These are phyloP conservation scores for Aspergillaceae sp. DNA, from an alignment of 2,329 filamentous ascomycete genomes.

Conservation along the genomic window DNA sequence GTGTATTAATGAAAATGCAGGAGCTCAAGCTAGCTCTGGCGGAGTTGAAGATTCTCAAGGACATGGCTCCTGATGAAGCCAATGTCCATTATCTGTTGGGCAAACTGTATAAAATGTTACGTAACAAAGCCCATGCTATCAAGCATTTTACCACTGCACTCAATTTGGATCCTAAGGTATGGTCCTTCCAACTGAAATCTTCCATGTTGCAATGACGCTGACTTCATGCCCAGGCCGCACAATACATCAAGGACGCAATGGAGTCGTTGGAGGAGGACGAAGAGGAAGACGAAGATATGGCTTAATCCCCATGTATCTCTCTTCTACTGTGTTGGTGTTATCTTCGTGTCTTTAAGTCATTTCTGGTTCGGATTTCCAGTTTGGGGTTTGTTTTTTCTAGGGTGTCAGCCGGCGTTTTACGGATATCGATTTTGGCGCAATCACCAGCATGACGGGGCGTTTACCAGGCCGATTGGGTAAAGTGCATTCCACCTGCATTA, in stretches of 20 bases:
- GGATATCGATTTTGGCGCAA: conserved; percentile 7
- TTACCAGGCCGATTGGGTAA: conserved; percentile 18
- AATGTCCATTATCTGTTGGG: conserved; percentile 94
- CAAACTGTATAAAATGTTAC: conserved; percentile 49
- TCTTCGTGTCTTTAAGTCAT: conserved; percentile 1
- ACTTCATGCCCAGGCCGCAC: conserved; percentile 57
- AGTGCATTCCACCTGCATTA: conserved; percentile 19
- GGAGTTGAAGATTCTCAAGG: conserved; percentile 81
- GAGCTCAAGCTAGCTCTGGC: conserved; percentile 61
- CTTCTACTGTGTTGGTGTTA: background rate
- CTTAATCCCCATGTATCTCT: conserved; percentile 18
- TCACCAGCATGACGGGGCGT: conserved; percentile 20
- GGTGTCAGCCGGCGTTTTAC: conserved; percentile 12
- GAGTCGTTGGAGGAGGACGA: conserved; percentile 71
- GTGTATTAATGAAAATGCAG: conserved; percentile 70
- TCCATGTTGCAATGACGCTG: conserved; percentile 9
- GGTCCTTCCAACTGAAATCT: conserved; percentile 14
- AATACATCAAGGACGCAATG: conserved; percentile 93
- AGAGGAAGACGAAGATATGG: conserved; percentile 49
- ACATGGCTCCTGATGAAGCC: conserved; percentile 85
- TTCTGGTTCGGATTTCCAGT: background rate
- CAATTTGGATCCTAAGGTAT: conserved; percentile 92
- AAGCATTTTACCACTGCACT: conserved; percentile 89
- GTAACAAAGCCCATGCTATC: conserved; percentile 64
- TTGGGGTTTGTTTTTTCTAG: conserved; percentile 8